Evolutionary conservation across 805 yeast genomes (phyloP), one percentile per base, ranked within the genome.

Genomic region (Nakazawaea ishiwadae): DNA sequence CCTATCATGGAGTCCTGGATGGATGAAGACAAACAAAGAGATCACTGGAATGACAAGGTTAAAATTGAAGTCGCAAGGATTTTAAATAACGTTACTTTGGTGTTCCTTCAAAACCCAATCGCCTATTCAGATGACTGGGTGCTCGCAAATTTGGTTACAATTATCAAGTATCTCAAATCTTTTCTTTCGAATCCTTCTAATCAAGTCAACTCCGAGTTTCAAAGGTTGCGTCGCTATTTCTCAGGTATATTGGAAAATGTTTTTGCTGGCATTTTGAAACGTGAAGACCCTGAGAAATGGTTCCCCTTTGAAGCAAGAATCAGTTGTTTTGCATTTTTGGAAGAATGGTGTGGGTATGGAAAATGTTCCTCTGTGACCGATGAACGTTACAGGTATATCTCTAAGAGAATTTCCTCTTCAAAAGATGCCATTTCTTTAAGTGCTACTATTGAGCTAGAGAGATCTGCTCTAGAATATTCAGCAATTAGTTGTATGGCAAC

Each of bases 291-390:
- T 2, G 69, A 65, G 8, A 65, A 68, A 30, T 81, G 90, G 77
- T 66, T 90, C n/a, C 91, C 95, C 1, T 89, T 90, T 58, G 88
- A 82, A 49, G 91, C 89, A 2, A 68, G 96, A 40, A 79, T 84
- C 23, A 83, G 86, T 2, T 84, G 95, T 47, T 90, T 88, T 63
- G 77, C 80, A 35, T 83, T 77, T 52, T 65, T 93, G 43, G 90
- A 85, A 49, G 95, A 87, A 56, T 93, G 99, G 99, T 89, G 96
- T 58, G 96, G 95, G 0, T 79, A 77, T 59, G 97, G 98, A 2
- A 81, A 77, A 39, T 68, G 79, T 18, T 71, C 77, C 7, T 55
- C 68, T 1, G 54, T 80, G 2, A 75, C 88, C 2, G 79, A 77
- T 23, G 84, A 82, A 31, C 68, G 96, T 34, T 88, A 88, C 48